These are phyloP conservation scores for Serendipita indica DNA, from an alignment of 768 basidiomycete genomes.

Conservation along the genomic window DNA sequence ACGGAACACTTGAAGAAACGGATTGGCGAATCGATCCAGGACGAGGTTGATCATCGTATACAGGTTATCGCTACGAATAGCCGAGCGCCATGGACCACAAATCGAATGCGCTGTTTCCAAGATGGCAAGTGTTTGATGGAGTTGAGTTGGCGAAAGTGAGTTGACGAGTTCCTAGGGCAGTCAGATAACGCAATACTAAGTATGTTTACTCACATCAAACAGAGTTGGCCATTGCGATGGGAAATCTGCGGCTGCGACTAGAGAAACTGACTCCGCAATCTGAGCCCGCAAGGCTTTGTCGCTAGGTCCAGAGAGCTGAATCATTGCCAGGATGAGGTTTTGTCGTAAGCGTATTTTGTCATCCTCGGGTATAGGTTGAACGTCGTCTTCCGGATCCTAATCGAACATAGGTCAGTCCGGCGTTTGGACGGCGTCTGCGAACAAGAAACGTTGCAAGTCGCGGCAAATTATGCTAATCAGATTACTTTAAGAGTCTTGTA, in stretches of 20 bases:
- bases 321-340: constrained; percentile 84
- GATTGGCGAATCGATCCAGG: constrained; percentile 62
- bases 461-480: background rate
- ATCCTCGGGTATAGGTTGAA: constrained; percentile 46
- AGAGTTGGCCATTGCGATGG: constrained; percentile 77
- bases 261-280: constrained; percentile 82
- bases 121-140: constrained; percentile 76
- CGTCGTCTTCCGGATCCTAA: constrained; percentile 36
- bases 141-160: constrained; percentile 67
- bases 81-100: constrained; percentile 84
- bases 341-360: constrained; percentile 63
- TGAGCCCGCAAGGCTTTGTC: constrained; percentile 68
- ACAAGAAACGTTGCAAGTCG: background rate
- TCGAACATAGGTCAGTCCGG: background rate
- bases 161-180: constrained; percentile 63
- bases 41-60: constrained; percentile 89
- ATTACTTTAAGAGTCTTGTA: background rate
- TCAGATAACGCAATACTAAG: constrained; percentile 2
- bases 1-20: constrained; percentile 74
- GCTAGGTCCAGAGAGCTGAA: constrained; percentile 55
- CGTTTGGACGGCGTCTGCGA: no score
- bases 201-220: constrained; percentile 63
- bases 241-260: constrained; percentile 87
- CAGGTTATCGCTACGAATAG: constrained; percentile 72
- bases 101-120: constrained; percentile 93